Percentiles rank a stretch among this genome's conserved stretches.
phyloP scores from a whole-genome alignment of 1,139 yeast species.

The Yamadazyma trypodendri region DNA sequence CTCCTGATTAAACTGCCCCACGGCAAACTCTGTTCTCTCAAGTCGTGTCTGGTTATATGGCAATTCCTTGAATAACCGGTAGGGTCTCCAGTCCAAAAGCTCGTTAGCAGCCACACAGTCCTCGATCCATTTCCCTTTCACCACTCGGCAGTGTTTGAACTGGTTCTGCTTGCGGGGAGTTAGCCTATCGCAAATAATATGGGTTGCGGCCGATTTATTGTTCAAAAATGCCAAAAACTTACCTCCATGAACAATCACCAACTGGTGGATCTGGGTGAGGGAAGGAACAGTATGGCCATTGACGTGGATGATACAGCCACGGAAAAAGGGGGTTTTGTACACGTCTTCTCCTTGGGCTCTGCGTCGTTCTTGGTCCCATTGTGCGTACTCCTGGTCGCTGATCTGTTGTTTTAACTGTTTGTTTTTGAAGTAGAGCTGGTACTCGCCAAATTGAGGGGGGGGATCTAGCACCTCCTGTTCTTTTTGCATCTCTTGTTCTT shows the following conservation, averaged over 20 bases:
- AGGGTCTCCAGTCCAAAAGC: constrained; percentile 68
- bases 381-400: constrained; percentile 55
- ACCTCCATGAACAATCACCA: constrained; percentile 81
- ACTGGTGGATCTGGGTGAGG: constrained; percentile 63
- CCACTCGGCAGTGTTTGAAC: constrained; percentile 70
- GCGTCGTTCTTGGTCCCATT: constrained; percentile 48
- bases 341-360: constrained; percentile 21
- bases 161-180: constrained; percentile 74
- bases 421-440: constrained; percentile 62
- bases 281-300: constrained; percentile 88
- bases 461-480: constrained; percentile 23
- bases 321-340: constrained; percentile 45
- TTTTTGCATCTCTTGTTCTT: neutral
- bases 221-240: constrained; percentile 64
- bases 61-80: constrained; percentile 50
- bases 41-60: constrained; percentile 52
- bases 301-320: constrained; percentile 65
- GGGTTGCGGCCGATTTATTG: constrained; percentile 76
- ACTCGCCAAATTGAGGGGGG: constrained; percentile 64
- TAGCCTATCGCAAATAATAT: constrained; percentile 74
- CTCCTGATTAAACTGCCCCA: constrained; percentile 10
- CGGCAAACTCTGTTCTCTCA: constrained; percentile 16
- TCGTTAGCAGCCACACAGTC: constrained; percentile 53
- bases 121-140: constrained; percentile 77
- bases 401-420: constrained; percentile 68